These are phyloP conservation scores for Pestalotiopsis fici DNA, from an alignment of 2,329 filamentous ascomycete genomes.

Conservation along the genomic window DNA sequence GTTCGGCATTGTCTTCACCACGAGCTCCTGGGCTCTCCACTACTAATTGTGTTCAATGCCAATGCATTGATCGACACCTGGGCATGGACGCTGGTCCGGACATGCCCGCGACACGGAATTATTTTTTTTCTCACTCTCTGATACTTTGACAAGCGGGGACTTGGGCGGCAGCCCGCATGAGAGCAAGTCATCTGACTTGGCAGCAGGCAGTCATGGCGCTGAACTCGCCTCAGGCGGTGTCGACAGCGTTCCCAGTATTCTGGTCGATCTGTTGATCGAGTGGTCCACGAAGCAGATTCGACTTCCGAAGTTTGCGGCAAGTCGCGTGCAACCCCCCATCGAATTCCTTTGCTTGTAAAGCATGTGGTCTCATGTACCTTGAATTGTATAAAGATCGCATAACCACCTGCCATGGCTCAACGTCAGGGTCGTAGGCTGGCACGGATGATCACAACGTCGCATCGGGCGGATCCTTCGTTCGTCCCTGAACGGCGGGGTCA, in stretches of 20 bases:
- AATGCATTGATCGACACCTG: constrained; percentile 1
- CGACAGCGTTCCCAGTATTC: not conserved
- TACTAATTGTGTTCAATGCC: not conserved
- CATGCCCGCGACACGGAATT: not conserved
- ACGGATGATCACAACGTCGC: not conserved
- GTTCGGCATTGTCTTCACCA: not conserved
- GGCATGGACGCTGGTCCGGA: not conserved
- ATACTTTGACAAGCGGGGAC: not conserved
- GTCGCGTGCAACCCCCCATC: not conserved
- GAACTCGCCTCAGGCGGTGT: not conserved
- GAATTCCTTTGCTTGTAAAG: too few relatives aligned
- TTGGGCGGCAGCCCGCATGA: constrained; percentile 7
- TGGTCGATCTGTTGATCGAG: not conserved
- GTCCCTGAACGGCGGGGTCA: not conserved
- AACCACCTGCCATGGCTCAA: not conserved
- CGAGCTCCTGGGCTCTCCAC: not conserved
- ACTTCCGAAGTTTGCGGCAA: not conserved
- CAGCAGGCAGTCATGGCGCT: not conserved
- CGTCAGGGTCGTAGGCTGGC: not conserved
- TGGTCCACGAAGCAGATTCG: not conserved
- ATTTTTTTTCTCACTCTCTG: not conserved
- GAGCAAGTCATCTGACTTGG: constrained; percentile 5
- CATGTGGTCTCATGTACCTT: too few relatives aligned
- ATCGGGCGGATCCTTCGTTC: not conserved
- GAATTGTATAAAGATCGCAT: not conserved